These are phyloP conservation scores for Globisporangium carolinianum DNA, from an alignment of 352 stramenopile genomes.

Conservation along the genomic window DNA sequence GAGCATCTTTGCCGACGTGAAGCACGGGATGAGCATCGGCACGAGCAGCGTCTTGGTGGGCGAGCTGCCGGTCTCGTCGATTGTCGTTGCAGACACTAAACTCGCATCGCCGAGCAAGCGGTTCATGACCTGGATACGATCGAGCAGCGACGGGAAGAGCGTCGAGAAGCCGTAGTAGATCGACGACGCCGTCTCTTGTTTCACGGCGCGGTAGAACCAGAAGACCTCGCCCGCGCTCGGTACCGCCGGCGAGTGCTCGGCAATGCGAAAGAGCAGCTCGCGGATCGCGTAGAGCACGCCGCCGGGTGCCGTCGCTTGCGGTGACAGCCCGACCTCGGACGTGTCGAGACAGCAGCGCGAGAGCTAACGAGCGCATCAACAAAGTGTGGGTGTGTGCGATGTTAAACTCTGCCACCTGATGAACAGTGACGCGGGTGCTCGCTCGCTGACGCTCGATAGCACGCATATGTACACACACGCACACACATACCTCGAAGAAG, in stretches of 20 bases:
- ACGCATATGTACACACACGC: neutral
- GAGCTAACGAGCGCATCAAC: conserved; percentile 29
- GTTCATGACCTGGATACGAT: conserved; percentile 79
- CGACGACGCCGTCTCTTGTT: conserved; percentile 66
- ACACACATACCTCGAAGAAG: conserved; percentile 72
- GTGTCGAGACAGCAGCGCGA: conserved; percentile 59
- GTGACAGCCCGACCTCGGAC: conserved; percentile 44
- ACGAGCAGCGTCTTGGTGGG: conserved; percentile 57
- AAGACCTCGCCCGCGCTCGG: conserved; percentile 27
- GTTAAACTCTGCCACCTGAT: no score
- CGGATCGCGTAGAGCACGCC: conserved; percentile 49
- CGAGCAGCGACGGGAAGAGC: conserved; percentile 72
- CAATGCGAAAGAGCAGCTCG: conserved; percentile 64
- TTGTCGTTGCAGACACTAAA: neutral
- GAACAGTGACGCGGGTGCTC: no score
- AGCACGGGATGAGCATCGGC: conserved; percentile 78
- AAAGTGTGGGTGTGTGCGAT: neutral
- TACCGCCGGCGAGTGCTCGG: conserved; percentile 33
- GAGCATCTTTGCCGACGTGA: conserved; percentile 78
- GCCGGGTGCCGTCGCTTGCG: conserved; percentile 23
- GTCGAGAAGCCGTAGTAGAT: conserved; percentile 81
- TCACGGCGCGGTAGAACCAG: conserved; percentile 75
- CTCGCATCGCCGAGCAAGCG: conserved; percentile 41
- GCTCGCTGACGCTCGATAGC: no score
- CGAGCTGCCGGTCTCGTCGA: conserved; percentile 16